Percentiles rank a stretch among this genome's conserved stretches.
phyloP scores from a whole-genome alignment of 257 asterid species.

The Leptodermis oblonga region DNA sequence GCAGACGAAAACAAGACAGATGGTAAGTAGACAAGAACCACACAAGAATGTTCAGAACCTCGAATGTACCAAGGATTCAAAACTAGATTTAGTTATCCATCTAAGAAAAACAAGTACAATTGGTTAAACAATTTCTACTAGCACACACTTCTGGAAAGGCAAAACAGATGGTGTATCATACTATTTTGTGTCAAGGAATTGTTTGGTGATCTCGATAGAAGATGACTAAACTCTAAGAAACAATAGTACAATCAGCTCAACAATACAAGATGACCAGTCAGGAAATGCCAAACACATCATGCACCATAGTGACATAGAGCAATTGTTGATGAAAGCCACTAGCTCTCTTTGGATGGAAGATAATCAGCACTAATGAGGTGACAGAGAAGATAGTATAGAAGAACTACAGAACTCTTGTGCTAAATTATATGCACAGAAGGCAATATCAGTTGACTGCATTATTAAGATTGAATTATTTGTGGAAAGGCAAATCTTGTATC shows the following conservation, averaged over 20 bases:
- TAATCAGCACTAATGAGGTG: neutral
- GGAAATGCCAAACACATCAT: neutral
- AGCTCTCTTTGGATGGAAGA: neutral
- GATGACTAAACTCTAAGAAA: neutral
- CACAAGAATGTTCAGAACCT: neutral
- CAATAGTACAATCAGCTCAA: neutral
- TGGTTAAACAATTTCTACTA: neutral
- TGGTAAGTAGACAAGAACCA: neutral
- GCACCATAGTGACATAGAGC: neutral
- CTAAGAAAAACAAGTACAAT: neutral
- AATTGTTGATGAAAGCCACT: neutral
- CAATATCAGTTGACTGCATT: no score
- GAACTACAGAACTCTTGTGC: neutral
- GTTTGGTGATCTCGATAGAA: neutral
- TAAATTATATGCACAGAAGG: neutral
- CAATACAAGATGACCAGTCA: neutral
- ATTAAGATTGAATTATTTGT: neutral
- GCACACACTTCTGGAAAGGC: neutral
- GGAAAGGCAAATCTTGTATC: neutral
- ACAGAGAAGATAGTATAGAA: neutral
- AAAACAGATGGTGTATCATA: neutral
- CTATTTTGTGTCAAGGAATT: neutral
- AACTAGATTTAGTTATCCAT: neutral
- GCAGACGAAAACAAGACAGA: constrained; percentile 10
- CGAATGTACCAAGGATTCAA: neutral